A percentile compares a stretch with the other conserved stretches of the same genome.
These are phyloP conservation scores for Elongisporangium prolatum DNA, from an alignment of 352 stramenopile species.

Conservation along the genomic window DNA sequence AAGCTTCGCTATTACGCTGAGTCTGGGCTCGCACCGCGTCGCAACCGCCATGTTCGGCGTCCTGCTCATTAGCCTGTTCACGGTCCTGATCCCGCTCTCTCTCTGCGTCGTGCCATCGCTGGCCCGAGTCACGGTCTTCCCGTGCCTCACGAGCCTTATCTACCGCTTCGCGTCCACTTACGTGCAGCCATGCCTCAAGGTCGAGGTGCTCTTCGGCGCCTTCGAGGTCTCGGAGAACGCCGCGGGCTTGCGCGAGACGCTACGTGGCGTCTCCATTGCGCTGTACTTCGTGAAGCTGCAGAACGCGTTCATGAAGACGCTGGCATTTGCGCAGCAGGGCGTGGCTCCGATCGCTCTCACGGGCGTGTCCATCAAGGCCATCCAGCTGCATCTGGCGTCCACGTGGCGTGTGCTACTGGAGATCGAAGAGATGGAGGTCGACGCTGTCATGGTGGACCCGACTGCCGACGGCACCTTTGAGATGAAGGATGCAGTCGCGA, in stretches of 20 bases:
- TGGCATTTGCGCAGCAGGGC: conserved; percentile 55
- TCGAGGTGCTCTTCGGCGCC: conserved; percentile 46
- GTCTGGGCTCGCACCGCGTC: conserved; percentile 10
- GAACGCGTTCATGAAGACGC: conserved; percentile 42
- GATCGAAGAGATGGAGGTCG: conserved; percentile 37
- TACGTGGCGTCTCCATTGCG: conserved; percentile 42
- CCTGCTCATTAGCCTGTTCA: conserved; percentile 40
- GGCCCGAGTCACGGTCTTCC: conserved; percentile 53
- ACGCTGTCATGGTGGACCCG: conserved; percentile 37
- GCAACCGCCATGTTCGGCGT: conserved; percentile 34
- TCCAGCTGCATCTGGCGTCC: conserved; percentile 42
- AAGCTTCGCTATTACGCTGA: background rate
- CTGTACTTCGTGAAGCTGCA: conserved; percentile 54
- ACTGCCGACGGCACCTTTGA: conserved; percentile 36
- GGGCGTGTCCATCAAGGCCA: conserved; percentile 30
- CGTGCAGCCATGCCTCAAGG: conserved; percentile 39
- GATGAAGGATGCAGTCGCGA: conserved; percentile 41
- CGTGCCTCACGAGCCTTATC: conserved; percentile 44
- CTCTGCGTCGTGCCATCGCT: conserved; percentile 57
- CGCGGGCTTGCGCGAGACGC: conserved; percentile 15
- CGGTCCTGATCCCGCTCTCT: conserved; percentile 53
- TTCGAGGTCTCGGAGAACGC: conserved; percentile 22
- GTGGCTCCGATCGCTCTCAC: conserved; percentile 39
- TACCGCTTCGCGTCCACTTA: conserved; percentile 50
- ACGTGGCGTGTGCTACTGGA: conserved; percentile 53